phyloP scores from a whole-genome alignment of 2,329 filamentous ascomycete genomes.

The Diplodia scrobiculata region DNA sequence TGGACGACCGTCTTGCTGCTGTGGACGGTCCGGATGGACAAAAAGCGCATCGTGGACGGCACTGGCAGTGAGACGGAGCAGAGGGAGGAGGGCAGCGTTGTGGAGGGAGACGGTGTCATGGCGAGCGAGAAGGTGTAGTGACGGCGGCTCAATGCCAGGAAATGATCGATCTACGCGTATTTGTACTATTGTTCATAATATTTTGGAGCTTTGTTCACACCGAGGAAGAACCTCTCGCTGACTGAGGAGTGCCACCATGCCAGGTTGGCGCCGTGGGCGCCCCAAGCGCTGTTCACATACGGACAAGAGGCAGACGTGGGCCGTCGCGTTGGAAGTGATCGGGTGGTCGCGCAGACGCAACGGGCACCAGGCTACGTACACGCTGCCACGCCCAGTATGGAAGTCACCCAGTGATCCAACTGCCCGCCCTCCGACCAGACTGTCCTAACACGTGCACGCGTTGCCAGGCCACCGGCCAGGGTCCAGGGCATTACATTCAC shows the following conservation, averaged over 20 bases:
- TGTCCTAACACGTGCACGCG: too few relatives aligned
- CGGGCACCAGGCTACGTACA: too few relatives aligned
- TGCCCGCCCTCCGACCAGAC: too few relatives aligned
- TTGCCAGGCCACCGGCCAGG: background rate
- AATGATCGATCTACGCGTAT: background rate
- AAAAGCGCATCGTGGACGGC: slow-evolving; percentile 8
- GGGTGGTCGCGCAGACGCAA: too few relatives aligned
- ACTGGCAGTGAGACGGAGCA: background rate
- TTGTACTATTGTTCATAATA: background rate
- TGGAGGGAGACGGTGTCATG: slow-evolving; percentile 36
- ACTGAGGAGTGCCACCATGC: background rate
- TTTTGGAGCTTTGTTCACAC: background rate
- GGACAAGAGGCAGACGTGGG: too few relatives aligned
- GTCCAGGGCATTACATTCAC: background rate
- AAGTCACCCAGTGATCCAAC: too few relatives aligned
- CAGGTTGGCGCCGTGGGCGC: background rate
- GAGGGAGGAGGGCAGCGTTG: slow-evolving; percentile 31
- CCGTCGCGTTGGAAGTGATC: too few relatives aligned
- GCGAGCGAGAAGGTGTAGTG: slow-evolving; percentile 8
- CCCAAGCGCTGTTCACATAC: too few relatives aligned
- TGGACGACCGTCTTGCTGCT: slow-evolving; percentile 62
- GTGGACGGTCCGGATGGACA: slow-evolving; percentile 34
- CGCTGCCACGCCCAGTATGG: too few relatives aligned
- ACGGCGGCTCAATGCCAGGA: background rate
- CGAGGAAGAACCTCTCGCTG: background rate